Evolutionary conservation across 352 stramenopile genomes (phyloP).

Genomic region (Phytophthora palmivora): DNA sequence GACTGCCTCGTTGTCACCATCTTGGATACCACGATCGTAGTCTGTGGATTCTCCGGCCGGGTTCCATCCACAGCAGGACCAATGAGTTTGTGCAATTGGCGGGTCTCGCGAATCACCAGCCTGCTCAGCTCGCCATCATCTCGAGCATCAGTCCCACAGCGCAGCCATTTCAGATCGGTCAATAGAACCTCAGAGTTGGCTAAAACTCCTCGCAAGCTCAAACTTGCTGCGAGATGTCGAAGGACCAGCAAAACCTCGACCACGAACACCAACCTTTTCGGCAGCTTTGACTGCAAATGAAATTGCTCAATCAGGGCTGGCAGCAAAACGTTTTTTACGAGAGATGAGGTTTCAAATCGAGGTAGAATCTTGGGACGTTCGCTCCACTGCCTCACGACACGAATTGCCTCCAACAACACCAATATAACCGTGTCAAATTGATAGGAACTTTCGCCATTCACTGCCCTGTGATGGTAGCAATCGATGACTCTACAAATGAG

Average conservation of each 20-base stretch:
- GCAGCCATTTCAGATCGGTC: conserved; percentile 18
- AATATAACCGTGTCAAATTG: neutral
- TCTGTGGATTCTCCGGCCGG: neutral
- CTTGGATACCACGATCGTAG: conserved; percentile 1
- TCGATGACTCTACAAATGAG: conserved; percentile 13
- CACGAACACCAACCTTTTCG: conserved; percentile 13
- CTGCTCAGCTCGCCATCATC: conserved; percentile 25
- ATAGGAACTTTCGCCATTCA: neutral
- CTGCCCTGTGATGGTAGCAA: conserved; percentile 10
- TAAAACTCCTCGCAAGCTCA: conserved; percentile 1
- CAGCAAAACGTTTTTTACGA: conserved; percentile 11
- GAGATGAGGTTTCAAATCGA: conserved; percentile 14
- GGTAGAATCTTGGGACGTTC: conserved; percentile 11
- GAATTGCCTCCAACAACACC: conserved; percentile 33
- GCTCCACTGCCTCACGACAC: conserved; percentile 33
- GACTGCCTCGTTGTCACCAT: too few species aligned
- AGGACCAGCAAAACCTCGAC: conserved; percentile 30
- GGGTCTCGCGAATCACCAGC: conserved; percentile 28
- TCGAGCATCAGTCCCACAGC: neutral
- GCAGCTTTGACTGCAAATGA: neutral
- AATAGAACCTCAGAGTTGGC: conserved; percentile 14
- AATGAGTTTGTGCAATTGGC: conserved; percentile 11
- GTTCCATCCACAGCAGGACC: neutral
- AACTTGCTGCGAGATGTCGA: conserved; percentile 12
- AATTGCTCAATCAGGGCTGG: conserved; percentile 19